Base-by-base conservation (phyloP, 1,284 basidiomycete species). In the Moesziomyces sp. region DNA sequence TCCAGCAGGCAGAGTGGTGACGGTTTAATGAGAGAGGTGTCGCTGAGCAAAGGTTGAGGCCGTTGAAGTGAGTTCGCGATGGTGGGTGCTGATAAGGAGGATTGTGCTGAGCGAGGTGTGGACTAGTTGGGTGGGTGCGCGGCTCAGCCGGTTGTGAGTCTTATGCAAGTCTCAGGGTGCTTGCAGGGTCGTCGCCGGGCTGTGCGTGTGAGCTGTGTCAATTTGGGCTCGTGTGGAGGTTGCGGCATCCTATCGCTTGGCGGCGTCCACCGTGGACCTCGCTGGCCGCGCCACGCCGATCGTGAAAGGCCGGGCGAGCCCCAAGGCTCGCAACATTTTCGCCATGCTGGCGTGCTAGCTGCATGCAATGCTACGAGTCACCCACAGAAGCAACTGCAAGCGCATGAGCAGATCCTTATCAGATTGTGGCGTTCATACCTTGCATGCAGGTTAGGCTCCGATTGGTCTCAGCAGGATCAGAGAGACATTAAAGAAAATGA, bases 221-320 rank as follows among this genome's bases (percentile, higher is more conserved):
- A 18, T 40, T 40, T 40, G 11, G 16, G 38, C 38, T 19, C 44
- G 44, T 68, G 65, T 68, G 65, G 65, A 68, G 64, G 54, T 18
- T 42, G 57, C 57, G 57, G 58, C 65, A 45, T 44, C 59, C 55
- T 43, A 58, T 50, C 51, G 47, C 57, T 50, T 47, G 47, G 58
- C 51, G 46, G 19, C 21, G 28, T 35, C 30, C 16, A 16, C 38
- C 18, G 5, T 33, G 3, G 1, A 1, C 30, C 30, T 11, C 3
- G 30, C 30, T 33, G 9, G 30, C 30, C 30, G 30, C 30, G 30
- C 30, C 30, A 2, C 30, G 13, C 30, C 30, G 13, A 33, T 13
- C 30, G 30, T 33, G 30, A 33, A 33, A 33, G 30, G 30, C 26
- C 26, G 30, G 3, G 30, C 2, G 30, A 9, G 30, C 30, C 30